These are phyloP conservation scores for Bretschneidera sinensis DNA, from an alignment of 345 rosid genomes.

Conservation along the genomic window DNA sequence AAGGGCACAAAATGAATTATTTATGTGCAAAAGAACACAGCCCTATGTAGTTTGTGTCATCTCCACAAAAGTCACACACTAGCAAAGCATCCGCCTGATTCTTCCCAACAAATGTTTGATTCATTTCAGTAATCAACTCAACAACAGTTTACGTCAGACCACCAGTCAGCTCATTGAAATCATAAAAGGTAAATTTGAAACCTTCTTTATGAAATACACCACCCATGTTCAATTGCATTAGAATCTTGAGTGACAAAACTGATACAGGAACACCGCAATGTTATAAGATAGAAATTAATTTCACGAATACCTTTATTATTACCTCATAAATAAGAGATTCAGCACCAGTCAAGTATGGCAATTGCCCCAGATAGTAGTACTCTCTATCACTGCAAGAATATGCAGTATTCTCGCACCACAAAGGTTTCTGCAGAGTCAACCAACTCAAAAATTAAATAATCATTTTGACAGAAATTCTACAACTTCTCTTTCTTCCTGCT, in stretches of 20 bases:
- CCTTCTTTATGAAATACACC: too few species aligned
- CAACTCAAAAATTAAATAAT: conserved; percentile 13
- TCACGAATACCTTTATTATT: conserved; percentile 11
- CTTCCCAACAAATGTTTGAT: background rate
- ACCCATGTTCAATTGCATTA: background rate
- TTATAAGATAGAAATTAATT: too few species aligned
- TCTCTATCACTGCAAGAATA: conserved; percentile 68
- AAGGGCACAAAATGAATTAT: too few species aligned
- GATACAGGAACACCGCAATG: background rate
- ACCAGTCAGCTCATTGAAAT: background rate
- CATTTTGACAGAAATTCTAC: background rate
- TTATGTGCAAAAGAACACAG: too few species aligned
- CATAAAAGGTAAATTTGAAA: too few species aligned
- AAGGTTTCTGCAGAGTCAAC: conserved; percentile 60
- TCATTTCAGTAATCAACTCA: background rate
- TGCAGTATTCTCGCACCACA: conserved; percentile 63
- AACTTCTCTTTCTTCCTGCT: background rate
- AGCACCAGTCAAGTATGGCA: conserved; percentile 70
- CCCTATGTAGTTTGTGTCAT: too few species aligned
- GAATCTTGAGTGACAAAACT: background rate
- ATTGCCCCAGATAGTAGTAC: conserved; percentile 76
- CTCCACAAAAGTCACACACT: background rate
- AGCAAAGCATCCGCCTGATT: too few species aligned
- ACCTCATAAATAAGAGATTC: conserved; percentile 85
- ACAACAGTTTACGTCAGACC: background rate